Evolutionary conservation across 2,329 filamentous ascomycete species (phyloP).

Genomic region (Fusarium scirpi): DNA sequence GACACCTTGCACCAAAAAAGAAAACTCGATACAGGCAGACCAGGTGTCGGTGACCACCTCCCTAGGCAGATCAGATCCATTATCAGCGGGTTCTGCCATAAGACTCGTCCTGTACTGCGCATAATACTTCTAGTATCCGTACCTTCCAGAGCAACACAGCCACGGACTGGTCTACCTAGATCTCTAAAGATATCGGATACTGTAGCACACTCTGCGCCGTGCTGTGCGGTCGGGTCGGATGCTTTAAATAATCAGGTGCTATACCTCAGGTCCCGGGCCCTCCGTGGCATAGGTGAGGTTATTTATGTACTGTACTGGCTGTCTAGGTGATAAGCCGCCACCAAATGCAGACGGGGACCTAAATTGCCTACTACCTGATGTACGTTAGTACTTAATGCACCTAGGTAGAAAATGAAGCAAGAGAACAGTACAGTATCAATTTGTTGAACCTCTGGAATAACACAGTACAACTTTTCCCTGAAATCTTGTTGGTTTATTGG

Average conservation of each 20-base stretch:
- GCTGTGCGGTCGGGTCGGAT: background rate
- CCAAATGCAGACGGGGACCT: slow-evolving; percentile 20
- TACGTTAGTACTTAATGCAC: background rate
- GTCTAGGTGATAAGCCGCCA: slow-evolving; percentile 23
- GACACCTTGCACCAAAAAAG: slow-evolving; percentile 24
- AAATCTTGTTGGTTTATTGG: background rate
- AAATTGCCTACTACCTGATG: background rate
- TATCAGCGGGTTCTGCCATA: slow-evolving; percentile 11
- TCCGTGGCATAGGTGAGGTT: slow-evolving; percentile 13
- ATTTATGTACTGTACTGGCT: background rate
- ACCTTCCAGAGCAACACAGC: slow-evolving; percentile 23
- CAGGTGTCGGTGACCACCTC: background rate
- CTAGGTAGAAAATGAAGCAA: background rate
- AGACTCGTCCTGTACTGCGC: background rate
- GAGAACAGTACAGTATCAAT: background rate
- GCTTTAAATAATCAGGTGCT: slow-evolving; percentile 4
- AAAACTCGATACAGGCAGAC: background rate
- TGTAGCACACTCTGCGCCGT: background rate
- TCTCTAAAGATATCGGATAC: background rate
- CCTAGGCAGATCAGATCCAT: background rate
- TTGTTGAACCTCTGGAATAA: slow-evolving; percentile 2
- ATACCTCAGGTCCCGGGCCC: slow-evolving; percentile 22
- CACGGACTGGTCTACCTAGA: slow-evolving; percentile 5
- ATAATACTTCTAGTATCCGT: background rate
- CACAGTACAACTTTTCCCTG: slow-evolving; percentile 11